phyloP scores from a whole-genome alignment of 108 stramenopile genomes.

The Cyclostephanos tholiformis region DNA sequence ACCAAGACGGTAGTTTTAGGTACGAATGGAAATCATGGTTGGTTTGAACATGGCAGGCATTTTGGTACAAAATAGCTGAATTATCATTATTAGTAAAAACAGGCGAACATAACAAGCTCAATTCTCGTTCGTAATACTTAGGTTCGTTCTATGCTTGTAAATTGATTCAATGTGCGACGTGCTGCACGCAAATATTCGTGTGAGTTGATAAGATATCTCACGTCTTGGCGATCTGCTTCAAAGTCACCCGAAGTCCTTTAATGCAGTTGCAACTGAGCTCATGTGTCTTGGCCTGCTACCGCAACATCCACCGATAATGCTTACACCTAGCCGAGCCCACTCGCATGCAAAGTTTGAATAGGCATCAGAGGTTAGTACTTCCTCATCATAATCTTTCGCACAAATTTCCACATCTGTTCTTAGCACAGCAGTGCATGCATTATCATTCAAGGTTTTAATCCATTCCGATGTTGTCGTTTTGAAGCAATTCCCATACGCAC shows the following conservation, averaged over 20 bases:
- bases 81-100: too few relatives aligned
- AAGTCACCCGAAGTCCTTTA: neutral
- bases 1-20: too few relatives aligned
- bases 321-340: slow-evolving; percentile 35
- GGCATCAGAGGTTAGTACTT: slow-evolving; percentile 25
- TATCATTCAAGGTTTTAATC: slow-evolving; percentile 34
- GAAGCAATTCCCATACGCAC: slow-evolving; percentile 50
- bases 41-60: too few relatives aligned
- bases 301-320: slow-evolving; percentile 48
- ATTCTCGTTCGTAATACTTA: too few relatives aligned
- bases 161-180: too few relatives aligned
- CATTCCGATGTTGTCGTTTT: slow-evolving; percentile 51
- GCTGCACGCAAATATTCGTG: too few relatives aligned
- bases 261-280: slow-evolving; percentile 24
- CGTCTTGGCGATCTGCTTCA: too few relatives aligned
- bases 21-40: too few relatives aligned
- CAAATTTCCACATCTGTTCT: slow-evolving; percentile 1
- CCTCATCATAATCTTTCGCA: slow-evolving; percentile 35
- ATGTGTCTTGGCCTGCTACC: slow-evolving; percentile 44
- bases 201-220: too few relatives aligned
- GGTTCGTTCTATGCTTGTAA: too few relatives aligned
- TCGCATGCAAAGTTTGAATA: slow-evolving; percentile 32
- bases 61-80: too few relatives aligned
- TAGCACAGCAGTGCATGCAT: slow-evolving; percentile 5
- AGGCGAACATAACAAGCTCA: too few relatives aligned